Percentiles rank a stretch among this genome's conserved stretches.
These are phyloP conservation scores for Mortierella polycephala DNA, from an alignment of 371 early-diverging fungal genomes.

Conservation along the genomic window DNA sequence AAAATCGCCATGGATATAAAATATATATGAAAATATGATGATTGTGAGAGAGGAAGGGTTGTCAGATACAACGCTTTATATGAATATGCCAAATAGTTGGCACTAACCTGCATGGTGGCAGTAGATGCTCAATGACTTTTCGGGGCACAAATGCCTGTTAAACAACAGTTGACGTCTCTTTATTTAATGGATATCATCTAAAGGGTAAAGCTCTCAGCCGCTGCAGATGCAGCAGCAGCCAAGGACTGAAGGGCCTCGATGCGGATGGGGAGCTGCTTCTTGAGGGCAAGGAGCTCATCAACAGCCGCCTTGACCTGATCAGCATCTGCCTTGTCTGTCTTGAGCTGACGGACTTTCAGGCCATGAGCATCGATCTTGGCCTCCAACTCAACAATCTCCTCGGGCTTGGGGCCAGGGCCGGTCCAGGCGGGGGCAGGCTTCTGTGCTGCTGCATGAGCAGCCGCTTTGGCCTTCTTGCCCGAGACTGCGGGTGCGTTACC, in stretches of 20 bases:
- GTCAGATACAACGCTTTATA: too few relatives aligned
- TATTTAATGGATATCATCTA: conserved; percentile 1
- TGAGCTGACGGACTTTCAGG: conserved; percentile 62
- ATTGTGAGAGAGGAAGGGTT: too few relatives aligned
- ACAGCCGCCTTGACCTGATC: conserved; percentile 55
- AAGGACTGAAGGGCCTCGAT: conserved; percentile 37
- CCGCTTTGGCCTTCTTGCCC: conserved; percentile 52
- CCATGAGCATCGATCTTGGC: conserved; percentile 61
- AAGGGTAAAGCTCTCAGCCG: conserved; percentile 33
- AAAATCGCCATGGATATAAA: too few relatives aligned
- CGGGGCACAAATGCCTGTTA: too few relatives aligned
- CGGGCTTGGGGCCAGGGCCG: conserved; percentile 59
- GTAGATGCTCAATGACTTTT: too few relatives aligned
- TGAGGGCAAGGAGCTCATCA: conserved; percentile 55
- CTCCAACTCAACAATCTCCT: conserved; percentile 60
- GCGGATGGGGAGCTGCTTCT: conserved; percentile 56
- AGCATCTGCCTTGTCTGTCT: conserved; percentile 63
- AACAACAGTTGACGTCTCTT: too few relatives aligned
- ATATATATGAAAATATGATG: too few relatives aligned
- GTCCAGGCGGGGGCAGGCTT: conserved; percentile 52
- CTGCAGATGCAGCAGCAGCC: conserved; percentile 40
- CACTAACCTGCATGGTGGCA: too few relatives aligned
- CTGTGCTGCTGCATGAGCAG: conserved; percentile 40
- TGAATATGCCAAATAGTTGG: too few relatives aligned
- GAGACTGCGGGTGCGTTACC: conserved; percentile 23